Percentiles rank a stretch among this genome's conserved stretches.
phyloP scores from a whole-genome alignment of 371 early-diverging fungal genomes.

The Entomophthora muscae region DNA sequence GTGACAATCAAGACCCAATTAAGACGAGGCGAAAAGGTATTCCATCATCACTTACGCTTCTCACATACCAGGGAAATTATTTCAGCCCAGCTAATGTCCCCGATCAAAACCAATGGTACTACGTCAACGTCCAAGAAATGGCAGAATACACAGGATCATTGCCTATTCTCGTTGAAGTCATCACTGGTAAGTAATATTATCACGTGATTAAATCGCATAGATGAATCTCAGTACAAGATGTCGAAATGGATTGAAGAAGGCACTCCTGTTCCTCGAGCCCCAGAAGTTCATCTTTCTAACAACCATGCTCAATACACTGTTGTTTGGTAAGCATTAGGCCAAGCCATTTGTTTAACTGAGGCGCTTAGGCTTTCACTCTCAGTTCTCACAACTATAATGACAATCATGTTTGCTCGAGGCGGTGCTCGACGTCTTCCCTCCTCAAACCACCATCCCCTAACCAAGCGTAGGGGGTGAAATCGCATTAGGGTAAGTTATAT shows the following conservation, averaged over 20 bases:
- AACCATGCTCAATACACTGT: slow-evolving; percentile 71
- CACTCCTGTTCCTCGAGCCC: slow-evolving; percentile 50
- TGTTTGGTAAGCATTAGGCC: slow-evolving; percentile 86
- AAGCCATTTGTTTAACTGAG: too few relatives aligned
- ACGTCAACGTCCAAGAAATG: slow-evolving; percentile 60
- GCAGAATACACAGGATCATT: slow-evolving; percentile 35
- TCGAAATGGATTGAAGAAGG: slow-evolving; percentile 30
- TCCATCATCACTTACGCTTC: neutral
- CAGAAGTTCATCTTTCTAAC: slow-evolving; percentile 58
- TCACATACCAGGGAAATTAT: slow-evolving; percentile 18
- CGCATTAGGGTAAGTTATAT: neutral
- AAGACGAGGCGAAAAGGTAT: slow-evolving; percentile 39
- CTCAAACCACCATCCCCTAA: neutral
- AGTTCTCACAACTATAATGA: neutral
- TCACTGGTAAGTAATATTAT: slow-evolving; percentile 23
- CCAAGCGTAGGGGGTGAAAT: neutral
- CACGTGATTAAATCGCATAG: slow-evolving; percentile 10
- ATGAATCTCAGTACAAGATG: slow-evolving; percentile 19
- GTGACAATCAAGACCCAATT: slow-evolving; percentile 42
- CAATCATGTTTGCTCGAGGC: neutral
- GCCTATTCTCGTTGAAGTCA: slow-evolving; percentile 54
- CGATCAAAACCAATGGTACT: slow-evolving; percentile 61
- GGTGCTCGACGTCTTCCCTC: neutral
- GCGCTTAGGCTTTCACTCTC: neutral
- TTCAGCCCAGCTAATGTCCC: slow-evolving; percentile 54